Base-by-base conservation (phyloP, 2,329 filamentous ascomycete species). In the Colletotrichum sp. region DNA sequence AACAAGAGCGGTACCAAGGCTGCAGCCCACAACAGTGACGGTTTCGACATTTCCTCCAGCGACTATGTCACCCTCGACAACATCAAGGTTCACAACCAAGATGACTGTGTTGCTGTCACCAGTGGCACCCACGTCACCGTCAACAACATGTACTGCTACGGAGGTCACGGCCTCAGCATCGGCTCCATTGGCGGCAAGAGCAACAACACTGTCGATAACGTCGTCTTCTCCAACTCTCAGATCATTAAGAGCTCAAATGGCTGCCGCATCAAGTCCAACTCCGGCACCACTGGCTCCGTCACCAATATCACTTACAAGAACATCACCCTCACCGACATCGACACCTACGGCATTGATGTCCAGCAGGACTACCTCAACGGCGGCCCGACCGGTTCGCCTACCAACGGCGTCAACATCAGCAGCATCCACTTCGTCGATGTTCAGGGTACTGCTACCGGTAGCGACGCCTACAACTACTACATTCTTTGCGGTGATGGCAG, bases 81-180 rank as follows among this genome's bases (percentile, higher is more conserved):
- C 64, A 81, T 85, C 52, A 79, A 79, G 1, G 83, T 88, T 21
- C 81, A 79, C 57, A 88, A 87, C 75, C 82, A 87, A 71, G 85
- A 87, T 68, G 86, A 88, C 80, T 89, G 87, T 73, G 82, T 88
- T 2, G 86, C 86, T 6, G 86, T 86, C 79, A 89, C 88, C 76
- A 83, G 84, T 1, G 85, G 86, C 12, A 81, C 83, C 69, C 85
- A 86, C 60, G 81, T 86, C 28, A 85, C 83, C 4, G 85, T 88
- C 7, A 79, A 82, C 18, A 81, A 81, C 6, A 82, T 89, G 28
- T 85, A 83, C 49, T 90, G 88, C 79, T 85, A 81, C 5, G 87
- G 87, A 18, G 87, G 86, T 10, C 88, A 88, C 63, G 87, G 88
- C 9, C 78, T 89, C 10, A 88, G 86, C 2, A 87, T 89, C 7